Percentiles rank a stretch among this genome's conserved stretches.
Evolutionary conservation across 1,139 yeast genomes (phyloP).

Genomic region (Hyphopichia pseudoburtonii): DNA sequence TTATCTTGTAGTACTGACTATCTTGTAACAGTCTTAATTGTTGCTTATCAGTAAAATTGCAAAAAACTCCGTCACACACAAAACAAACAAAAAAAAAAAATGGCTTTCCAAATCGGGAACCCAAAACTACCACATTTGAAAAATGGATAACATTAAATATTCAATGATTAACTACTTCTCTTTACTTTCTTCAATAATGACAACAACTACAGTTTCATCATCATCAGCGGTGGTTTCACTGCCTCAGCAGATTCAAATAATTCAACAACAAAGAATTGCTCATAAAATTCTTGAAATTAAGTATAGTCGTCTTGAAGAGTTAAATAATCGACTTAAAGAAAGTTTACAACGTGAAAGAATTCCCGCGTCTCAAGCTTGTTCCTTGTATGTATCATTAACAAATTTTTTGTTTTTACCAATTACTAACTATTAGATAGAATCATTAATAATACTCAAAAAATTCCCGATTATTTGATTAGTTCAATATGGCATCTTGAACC

Average conservation of each 20-base stretch:
- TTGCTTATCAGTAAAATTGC: no score
- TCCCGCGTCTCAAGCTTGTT: conserved; percentile 67
- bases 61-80: no score
- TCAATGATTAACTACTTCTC: no score
- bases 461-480: conserved; percentile 55
- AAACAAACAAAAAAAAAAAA: no score
- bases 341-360: conserved; percentile 60
- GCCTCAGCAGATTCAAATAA: no score
- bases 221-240: no score
- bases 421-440: conserved; percentile 22
- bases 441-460: conserved; percentile 44
- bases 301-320: conserved; percentile 61
- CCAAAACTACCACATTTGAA: background rate
- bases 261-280: conserved; percentile 14
- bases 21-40: no score
- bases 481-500: conserved; percentile 49
- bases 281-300: conserved; percentile 46
- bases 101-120: no score
- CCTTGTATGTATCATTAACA: conserved; percentile 24
- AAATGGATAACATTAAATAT: no score
- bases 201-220: no score
- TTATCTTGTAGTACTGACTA: no score
- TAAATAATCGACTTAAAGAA: conserved; percentile 54
- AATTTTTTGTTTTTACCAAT: background rate
- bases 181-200: no score